Evolutionary conservation across 2,329 filamentous ascomycete species (phyloP), one percentile per base, ranked within the genome.

Genomic region (Xylariaceae sp.): DNA sequence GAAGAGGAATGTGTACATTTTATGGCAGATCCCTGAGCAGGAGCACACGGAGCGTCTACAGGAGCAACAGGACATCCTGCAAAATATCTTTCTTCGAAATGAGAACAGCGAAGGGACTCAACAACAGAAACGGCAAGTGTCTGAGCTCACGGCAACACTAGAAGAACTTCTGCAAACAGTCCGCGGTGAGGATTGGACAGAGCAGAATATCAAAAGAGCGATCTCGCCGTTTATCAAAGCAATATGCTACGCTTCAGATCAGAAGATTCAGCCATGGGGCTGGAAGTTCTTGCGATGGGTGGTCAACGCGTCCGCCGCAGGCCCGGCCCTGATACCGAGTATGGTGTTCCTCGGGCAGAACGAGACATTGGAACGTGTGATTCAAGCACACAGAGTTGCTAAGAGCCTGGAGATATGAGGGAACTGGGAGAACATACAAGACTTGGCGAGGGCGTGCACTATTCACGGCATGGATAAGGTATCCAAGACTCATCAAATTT

Each of bases 261-360:
- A 45, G 11, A 42, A 47, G 29, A 10, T 47, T 20, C 36, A 59
- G 27, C 16, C 26, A 24, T 67, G 64, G 61, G 67, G 67, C 6
- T 68, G 62, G 55, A 58, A 62, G 16, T 53, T 68, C 29, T 47
- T 70, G 33, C 62, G 68, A 21, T 71, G 67, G 67, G 51, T 66
- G 16, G 4, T 71, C 3, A 54, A 35, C 8, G 68, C 61, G 18
- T 50, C 49, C 27, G 27, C 45, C 23, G 50, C 61, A 3, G 68
- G 68, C 3, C 64, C 66, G 27, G 51, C 57, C 15, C 21, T 68
- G 24, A 42, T 63, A 13, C 53, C 52, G 4, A 62, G 51, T 45
- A 62, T 71, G 59, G 60, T 29, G 39, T 27, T 70, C 3, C 49
- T 71, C 5, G 66, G 67, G 18, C 62, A 55, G 55, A 59, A 59